These are phyloP conservation scores for Heritiera fomes DNA, from an alignment of 345 rosid genomes.

Conservation along the genomic window DNA sequence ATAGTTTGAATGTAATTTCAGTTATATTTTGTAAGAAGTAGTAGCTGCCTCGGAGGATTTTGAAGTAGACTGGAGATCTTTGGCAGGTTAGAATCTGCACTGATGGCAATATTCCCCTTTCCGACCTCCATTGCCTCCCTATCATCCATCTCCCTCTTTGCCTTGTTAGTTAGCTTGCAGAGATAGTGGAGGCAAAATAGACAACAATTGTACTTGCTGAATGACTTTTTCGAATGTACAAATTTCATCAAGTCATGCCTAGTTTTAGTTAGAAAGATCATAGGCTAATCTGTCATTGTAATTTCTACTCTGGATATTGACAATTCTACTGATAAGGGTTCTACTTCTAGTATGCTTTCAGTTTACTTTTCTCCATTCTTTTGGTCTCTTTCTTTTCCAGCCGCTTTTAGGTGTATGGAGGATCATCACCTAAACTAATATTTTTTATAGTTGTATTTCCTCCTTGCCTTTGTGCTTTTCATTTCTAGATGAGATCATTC, in stretches of 20 bases:
- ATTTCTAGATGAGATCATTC: neutral
- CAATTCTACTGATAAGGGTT: neutral
- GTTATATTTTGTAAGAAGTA: slow-evolving; percentile 27
- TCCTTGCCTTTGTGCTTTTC: neutral
- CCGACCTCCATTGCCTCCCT: slow-evolving; percentile 60
- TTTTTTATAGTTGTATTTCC: neutral
- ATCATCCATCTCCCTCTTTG: slow-evolving; percentile 40
- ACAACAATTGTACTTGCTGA: neutral
- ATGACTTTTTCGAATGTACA: neutral
- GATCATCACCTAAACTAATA: neutral
- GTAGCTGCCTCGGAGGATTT: slow-evolving; percentile 35
- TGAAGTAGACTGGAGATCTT: slow-evolving; percentile 33
- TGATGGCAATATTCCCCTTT: slow-evolving; percentile 55
- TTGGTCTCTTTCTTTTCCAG: neutral
- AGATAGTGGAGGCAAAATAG: slow-evolving; percentile 5
- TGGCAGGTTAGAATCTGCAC: slow-evolving; percentile 28
- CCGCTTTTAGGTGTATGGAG: neutral
- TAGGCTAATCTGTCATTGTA: neutral
- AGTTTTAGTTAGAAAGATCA: neutral
- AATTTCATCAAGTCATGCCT: neutral
- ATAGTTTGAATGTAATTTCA: neutral
- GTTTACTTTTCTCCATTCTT: neutral
- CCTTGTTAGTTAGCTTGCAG: neutral
- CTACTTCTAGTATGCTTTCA: neutral
- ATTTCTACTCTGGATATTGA: neutral